phyloP scores from a whole-genome alignment of 2,329 filamentous ascomycete species.

The Aspergillus pseudoviridinutans region DNA sequence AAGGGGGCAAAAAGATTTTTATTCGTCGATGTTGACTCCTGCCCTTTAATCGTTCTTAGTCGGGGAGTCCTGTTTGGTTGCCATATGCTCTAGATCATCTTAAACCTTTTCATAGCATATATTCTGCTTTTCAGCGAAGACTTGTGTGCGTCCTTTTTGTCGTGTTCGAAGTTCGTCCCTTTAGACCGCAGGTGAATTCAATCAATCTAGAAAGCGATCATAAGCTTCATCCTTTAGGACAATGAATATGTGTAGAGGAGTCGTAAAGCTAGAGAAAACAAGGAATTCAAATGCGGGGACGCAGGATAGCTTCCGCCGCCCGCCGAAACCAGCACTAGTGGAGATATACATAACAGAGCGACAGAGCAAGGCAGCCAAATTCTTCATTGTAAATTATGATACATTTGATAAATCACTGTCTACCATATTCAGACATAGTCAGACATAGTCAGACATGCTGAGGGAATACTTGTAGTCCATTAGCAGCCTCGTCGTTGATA shows the following conservation, averaged over 20 bases:
- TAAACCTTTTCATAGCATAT: neutral
- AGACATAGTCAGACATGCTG: neutral
- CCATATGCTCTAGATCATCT: neutral
- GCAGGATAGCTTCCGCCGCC: neutral
- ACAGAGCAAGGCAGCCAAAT: neutral
- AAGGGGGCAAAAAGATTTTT: neutral
- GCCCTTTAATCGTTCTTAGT: neutral
- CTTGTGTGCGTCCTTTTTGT: neutral
- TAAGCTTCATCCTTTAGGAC: neutral
- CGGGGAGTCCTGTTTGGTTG: neutral
- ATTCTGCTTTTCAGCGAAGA: neutral
- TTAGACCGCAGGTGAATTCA: neutral
- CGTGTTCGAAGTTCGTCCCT: neutral
- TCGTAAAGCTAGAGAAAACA: neutral
- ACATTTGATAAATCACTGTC: neutral
- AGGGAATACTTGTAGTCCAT: neutral
- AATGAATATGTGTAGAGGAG: neutral
- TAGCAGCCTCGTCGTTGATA: neutral
- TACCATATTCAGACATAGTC: too few species aligned
- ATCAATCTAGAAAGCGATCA: neutral
- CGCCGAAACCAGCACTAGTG: neutral
- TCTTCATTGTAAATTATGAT: neutral
- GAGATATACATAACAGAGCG: too few species aligned
- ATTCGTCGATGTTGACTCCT: neutral
- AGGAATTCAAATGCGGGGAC: neutral